phyloP scores from a whole-genome alignment of 495 filamentous ascomycete genomes.

The Hapsidospora chrysogenum region DNA sequence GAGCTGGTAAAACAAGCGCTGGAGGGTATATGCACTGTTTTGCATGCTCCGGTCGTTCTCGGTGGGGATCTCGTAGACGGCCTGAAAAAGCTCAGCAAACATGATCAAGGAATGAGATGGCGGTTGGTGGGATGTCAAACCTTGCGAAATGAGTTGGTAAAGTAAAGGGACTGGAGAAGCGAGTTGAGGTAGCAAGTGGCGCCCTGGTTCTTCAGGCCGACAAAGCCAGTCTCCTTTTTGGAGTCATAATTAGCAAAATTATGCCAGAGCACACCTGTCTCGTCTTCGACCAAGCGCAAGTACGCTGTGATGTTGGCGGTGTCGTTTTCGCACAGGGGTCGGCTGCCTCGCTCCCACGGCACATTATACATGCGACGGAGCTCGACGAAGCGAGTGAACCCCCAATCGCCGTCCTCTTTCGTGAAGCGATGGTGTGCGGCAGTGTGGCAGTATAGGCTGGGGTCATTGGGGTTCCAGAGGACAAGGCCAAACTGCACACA shows the following conservation, averaged over 20 bases:
- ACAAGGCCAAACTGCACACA: constrained; percentile 93
- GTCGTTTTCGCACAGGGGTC: constrained; percentile 80
- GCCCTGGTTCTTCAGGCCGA: constrained; percentile 93
- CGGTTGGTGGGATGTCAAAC: constrained; percentile 21
- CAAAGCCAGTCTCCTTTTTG: constrained; percentile 95
- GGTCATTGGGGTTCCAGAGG: constrained; percentile 83
- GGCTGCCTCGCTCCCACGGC: constrained; percentile 40
- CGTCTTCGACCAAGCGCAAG: constrained; percentile 86
- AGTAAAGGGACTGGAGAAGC: constrained; percentile 87
- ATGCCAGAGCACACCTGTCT: constrained; percentile 98
- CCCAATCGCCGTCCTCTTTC: constrained; percentile 95
- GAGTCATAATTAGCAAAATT: constrained; percentile 98
- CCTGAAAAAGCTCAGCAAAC: constrained; percentile 27
- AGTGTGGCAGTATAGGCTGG: constrained; percentile 53
- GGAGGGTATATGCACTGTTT: constrained; percentile 87
- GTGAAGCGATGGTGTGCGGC: constrained; percentile 79
- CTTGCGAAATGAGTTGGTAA: constrained; percentile 94
- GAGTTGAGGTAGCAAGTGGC: constrained; percentile 98
- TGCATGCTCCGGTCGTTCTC: constrained; percentile 58
- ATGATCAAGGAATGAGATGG: not conserved
- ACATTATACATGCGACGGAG: constrained; percentile 62
- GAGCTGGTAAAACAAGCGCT: constrained; percentile 85
- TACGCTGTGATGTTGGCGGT: constrained; percentile 80
- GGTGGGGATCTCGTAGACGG: constrained; percentile 92
- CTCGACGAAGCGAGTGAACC: constrained; percentile 86